Conservation (phyloP, 2,329 filamentous ascomycete species). For the Cercospora sp. region DNA sequence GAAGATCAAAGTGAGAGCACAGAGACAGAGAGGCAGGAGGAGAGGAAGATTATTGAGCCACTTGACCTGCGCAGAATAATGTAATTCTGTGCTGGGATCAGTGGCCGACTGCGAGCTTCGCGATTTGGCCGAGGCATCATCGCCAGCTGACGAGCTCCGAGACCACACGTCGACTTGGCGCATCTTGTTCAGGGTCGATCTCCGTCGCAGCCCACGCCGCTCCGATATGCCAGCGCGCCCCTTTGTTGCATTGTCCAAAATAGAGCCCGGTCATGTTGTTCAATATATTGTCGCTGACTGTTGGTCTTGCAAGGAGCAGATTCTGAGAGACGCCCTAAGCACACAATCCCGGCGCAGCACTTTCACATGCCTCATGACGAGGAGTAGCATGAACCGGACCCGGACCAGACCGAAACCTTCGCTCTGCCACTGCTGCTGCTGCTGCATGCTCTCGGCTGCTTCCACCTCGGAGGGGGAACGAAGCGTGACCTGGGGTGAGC, state of each 20-base stretch:
- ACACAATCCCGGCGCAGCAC: not conserved
- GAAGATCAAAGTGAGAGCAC: too few species aligned
- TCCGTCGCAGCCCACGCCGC: not conserved
- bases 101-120: not conserved
- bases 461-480: not conserved
- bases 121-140: constrained; percentile 1
- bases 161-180: not conserved
- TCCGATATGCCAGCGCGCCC: not conserved
- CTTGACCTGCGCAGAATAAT: not conserved
- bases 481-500: not conserved
- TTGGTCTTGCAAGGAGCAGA: not conserved
- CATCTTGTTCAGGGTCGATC: not conserved
- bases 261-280: not conserved
- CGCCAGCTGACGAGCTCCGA: not conserved
- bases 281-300: not conserved
- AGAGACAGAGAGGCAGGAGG: not conserved
- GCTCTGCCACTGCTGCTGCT: not conserved
- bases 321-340: not conserved
- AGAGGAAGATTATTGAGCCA: not conserved
- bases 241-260: not conserved
- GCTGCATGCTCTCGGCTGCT: not conserved
- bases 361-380: constrained; percentile 3
- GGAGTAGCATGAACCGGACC: not conserved
- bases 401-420: not conserved
- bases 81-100: constrained; percentile 1